Evolutionary conservation across 148 eudicot species (phyloP).

Genomic region (Camellia japonica): DNA sequence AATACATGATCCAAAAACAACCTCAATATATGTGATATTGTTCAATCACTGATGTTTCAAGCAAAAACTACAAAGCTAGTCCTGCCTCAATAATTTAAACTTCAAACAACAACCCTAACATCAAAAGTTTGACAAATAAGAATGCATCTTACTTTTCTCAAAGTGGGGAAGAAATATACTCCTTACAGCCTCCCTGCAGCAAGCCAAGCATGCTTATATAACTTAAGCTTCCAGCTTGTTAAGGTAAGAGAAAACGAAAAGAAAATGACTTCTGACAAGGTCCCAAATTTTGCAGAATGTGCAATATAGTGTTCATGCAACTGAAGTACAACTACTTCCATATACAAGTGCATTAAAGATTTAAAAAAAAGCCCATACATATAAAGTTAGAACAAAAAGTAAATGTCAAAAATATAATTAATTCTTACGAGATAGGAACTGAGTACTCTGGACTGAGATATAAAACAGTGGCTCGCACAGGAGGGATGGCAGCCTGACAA

Average conservation of each 20-base stretch:
- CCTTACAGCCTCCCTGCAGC: slow-evolving; percentile 69
- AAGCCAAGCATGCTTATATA: slow-evolving; percentile 23
- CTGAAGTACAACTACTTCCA: not conserved
- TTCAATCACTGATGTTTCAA: not conserved
- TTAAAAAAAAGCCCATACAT: not conserved
- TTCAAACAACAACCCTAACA: not conserved
- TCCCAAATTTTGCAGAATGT: not conserved
- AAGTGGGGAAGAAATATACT: slow-evolving; percentile 59
- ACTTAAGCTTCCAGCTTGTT: slow-evolving; percentile 1
- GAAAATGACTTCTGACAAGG: not conserved
- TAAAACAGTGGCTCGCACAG: slow-evolving; percentile 94
- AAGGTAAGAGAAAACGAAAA: not conserved
- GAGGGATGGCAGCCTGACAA: slow-evolving; percentile 79
- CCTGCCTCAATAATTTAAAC: not conserved
- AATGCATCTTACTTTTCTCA: slow-evolving; percentile 54
- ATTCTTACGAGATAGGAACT: slow-evolving; percentile 64
- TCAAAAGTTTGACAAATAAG: not conserved
- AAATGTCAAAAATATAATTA: not conserved
- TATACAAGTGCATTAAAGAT: not conserved
- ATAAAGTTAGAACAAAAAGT: not conserved
- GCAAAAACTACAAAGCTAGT: not conserved
- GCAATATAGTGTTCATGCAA: not conserved
- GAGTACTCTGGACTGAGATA: slow-evolving; percentile 72
- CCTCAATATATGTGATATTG: no score
- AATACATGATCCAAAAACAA: not conserved